phyloP scores from a whole-genome alignment of 306 rosid genomes.

The Heteromeles arbutifolia region DNA sequence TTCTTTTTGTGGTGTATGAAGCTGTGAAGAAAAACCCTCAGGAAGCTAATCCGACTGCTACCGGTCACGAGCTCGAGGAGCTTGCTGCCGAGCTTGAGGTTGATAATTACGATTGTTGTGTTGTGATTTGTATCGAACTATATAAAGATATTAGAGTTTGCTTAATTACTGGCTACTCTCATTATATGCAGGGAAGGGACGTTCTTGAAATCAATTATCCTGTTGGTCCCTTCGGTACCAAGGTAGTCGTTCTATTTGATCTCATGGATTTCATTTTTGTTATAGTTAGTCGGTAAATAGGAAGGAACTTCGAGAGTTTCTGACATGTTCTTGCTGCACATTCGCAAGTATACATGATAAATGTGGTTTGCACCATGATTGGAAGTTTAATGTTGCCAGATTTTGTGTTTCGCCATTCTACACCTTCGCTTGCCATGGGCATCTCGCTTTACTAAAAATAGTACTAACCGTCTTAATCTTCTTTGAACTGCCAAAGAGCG shows the following conservation, averaged over 20 bases:
- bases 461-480: background rate
- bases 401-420: background rate
- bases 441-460: no score
- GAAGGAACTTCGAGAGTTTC: background rate
- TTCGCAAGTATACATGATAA: background rate
- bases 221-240: constrained; percentile 37
- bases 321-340: background rate
- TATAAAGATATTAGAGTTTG: background rate
- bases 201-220: constrained; percentile 42
- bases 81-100: constrained; percentile 34
- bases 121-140: background rate
- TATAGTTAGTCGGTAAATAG: background rate
- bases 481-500: background rate
- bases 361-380: background rate
- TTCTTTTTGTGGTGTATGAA: background rate
- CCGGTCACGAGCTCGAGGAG: constrained; percentile 41
- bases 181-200: constrained; percentile 30
- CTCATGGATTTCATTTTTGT: background rate
- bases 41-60: constrained; percentile 28
- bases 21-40: constrained; percentile 22
- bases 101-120: background rate
- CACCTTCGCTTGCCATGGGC: background rate
- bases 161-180: background rate
- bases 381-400: background rate
- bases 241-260: constrained; percentile 17